Percentiles rank a stretch among this genome's conserved stretches.
phyloP scores from a whole-genome alignment of 495 filamentous ascomycete genomes.

The Talaromyces trachyspermus region DNA sequence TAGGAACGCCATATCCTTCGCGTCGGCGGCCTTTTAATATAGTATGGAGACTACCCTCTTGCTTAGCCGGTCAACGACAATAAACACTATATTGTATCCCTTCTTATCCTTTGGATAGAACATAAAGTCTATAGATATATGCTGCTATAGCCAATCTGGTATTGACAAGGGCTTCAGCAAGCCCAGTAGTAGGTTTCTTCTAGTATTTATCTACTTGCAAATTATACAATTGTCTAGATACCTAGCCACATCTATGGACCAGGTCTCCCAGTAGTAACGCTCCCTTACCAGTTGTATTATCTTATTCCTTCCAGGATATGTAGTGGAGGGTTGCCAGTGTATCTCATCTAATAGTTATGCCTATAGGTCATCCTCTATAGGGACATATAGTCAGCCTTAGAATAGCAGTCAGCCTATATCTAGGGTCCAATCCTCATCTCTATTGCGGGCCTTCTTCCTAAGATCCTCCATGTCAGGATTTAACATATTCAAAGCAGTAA shows the following conservation, averaged over 20 bases:
- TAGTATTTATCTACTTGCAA: background rate
- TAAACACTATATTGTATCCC: constrained; percentile 5
- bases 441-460: background rate
- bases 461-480: too few species aligned
- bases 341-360: constrained; percentile 8
- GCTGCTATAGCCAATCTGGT: constrained; percentile 13
- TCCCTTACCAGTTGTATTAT: background rate
- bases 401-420: background rate
- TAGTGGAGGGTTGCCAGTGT: constrained; percentile 3
- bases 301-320: constrained; percentile 6
- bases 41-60: constrained; percentile 10
- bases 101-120: background rate
- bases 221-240: background rate
- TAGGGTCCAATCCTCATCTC: background rate
- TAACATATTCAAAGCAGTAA: too few species aligned
- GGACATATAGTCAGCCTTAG: background rate
- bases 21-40: constrained; percentile 8
- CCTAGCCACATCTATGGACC: background rate
- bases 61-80: constrained; percentile 11
- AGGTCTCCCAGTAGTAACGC: background rate
- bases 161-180: constrained; percentile 16
- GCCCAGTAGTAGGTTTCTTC: constrained; percentile 8
- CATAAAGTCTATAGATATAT: constrained; percentile 17
- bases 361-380: background rate
- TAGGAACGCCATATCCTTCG: constrained; percentile 1